Evolutionary conservation across 2,329 filamentous ascomycete species (phyloP).

Genomic region (Aureobasidium subglaciale): DNA sequence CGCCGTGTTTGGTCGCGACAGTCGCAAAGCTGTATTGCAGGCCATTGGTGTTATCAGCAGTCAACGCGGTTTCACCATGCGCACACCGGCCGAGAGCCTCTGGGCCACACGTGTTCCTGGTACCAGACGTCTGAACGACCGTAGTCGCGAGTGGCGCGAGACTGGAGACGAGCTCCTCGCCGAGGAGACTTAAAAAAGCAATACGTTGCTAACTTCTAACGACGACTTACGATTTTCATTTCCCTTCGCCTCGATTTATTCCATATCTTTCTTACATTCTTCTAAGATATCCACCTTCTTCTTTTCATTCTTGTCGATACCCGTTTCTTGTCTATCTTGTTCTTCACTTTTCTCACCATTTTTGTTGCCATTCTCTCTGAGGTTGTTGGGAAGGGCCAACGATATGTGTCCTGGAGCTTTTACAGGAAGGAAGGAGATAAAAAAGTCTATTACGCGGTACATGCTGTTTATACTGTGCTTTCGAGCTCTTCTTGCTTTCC

Average conservation of each 20-base stretch:
- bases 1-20: conserved; percentile 87
- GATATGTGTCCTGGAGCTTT: too few species aligned
- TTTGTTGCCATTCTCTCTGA: background rate
- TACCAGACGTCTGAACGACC: conserved; percentile 72
- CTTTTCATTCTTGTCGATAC: conserved; percentile 9
- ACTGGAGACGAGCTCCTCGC: conserved; percentile 57
- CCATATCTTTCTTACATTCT: background rate
- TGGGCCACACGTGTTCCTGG: conserved; percentile 81
- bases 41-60: conserved; percentile 95
- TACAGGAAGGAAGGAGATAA: too few species aligned
- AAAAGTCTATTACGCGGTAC: too few species aligned
- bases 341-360: too few species aligned
- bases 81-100: conserved; percentile 78
- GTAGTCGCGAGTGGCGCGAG: conserved; percentile 87
- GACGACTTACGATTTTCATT: conserved; percentile 1
- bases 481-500: too few species aligned
- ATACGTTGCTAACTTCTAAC: background rate
- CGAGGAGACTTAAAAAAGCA: conserved; percentile 17
- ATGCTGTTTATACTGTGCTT: too few species aligned
- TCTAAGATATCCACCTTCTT: conserved; percentile 1
- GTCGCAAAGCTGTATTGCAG: conserved; percentile 89
- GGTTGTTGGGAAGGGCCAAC: too few species aligned
- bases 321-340: background rate
- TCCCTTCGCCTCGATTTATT: background rate
- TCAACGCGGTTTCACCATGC: conserved; percentile 88